These are phyloP conservation scores for Boletus insuetus DNA, from an alignment of 768 basidiomycete species.

Conservation along the genomic window DNA sequence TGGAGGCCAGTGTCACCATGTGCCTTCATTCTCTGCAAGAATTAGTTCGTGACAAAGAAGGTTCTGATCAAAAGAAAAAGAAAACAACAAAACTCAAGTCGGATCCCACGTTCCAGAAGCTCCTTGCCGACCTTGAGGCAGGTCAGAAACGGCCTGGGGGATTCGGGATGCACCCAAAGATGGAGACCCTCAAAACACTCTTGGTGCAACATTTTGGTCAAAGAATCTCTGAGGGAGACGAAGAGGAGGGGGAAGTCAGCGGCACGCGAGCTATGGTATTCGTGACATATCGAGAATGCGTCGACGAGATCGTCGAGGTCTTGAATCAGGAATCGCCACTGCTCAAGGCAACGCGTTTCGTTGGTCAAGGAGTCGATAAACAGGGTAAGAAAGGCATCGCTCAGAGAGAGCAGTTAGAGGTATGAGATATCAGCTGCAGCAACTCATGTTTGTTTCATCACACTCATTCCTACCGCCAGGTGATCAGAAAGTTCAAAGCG, in stretches of 20 bases:
- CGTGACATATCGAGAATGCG: conserved; percentile 83
- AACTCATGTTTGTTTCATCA: conserved; percentile 5
- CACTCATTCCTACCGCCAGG: conserved; percentile 40
- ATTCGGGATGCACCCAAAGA: conserved; percentile 82
- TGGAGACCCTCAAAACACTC: conserved; percentile 76
- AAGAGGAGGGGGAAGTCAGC: conserved; percentile 20
- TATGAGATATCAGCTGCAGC: conserved; percentile 33
- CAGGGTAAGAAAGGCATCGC: conserved; percentile 83
- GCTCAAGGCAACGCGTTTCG: conserved; percentile 79
- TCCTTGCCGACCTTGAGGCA: conserved; percentile 67
- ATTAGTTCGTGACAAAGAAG: conserved; percentile 41
- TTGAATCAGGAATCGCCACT: conserved; percentile 76
- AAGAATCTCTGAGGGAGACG: conserved; percentile 42
- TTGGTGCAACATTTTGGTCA: conserved; percentile 72
- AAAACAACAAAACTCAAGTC: conserved; percentile 44
- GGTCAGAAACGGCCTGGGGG: conserved; percentile 45
- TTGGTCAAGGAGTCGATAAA: conserved; percentile 87
- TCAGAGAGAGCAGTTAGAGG: conserved; percentile 90
- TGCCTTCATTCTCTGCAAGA: conserved; percentile 66
- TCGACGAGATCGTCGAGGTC: conserved; percentile 85
- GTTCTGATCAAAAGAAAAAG: conserved; percentile 32
- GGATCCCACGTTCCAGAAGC: conserved; percentile 58
- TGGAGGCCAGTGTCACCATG: conserved; percentile 80
- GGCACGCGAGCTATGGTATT: conserved; percentile 90
- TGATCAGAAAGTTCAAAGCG: conserved; percentile 81